Conservation (phyloP, 208 protist species). For the Leishmania lainsoni region DNA sequence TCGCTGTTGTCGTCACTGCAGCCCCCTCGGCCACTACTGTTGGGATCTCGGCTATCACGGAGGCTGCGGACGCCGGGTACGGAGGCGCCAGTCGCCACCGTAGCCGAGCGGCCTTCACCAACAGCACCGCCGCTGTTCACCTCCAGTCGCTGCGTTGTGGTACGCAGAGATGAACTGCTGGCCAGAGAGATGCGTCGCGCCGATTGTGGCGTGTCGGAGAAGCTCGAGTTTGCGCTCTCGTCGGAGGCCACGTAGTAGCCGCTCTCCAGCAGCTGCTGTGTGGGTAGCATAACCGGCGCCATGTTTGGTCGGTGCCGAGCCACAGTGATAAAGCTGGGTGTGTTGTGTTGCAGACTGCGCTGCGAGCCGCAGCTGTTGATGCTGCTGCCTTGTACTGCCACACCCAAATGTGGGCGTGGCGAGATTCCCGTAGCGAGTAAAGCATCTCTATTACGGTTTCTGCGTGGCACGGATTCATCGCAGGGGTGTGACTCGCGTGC, state of each 20-base stretch:
- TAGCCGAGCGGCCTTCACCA: background rate
- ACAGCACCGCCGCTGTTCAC: constrained; percentile 9
- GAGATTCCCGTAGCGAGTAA: background rate
- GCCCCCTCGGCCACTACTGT: background rate
- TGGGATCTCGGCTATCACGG: background rate
- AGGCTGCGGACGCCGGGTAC: background rate
- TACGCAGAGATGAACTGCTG: constrained; percentile 5
- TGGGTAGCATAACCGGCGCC: constrained; percentile 2
- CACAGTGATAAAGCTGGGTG: background rate
- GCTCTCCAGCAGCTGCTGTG: constrained; percentile 29
- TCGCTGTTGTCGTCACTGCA: constrained; percentile 1
- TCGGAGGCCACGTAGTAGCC: constrained; percentile 33
- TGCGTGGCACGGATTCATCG: background rate
- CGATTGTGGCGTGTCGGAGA: constrained; percentile 37
- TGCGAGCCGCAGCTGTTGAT: constrained; percentile 14
- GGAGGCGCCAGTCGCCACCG: background rate
- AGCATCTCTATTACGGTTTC: background rate
- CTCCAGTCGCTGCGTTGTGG: constrained; percentile 14
- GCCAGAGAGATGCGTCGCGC: constrained; percentile 17
- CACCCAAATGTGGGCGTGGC: background rate
- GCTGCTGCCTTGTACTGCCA: background rate
- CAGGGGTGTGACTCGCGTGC: background rate
- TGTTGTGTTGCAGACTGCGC: background rate
- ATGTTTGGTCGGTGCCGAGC: background rate
- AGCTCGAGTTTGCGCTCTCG: constrained; percentile 62